These are phyloP conservation scores for Phytophthora colocasiae DNA, from an alignment of 352 stramenopile species.

Conservation along the genomic window DNA sequence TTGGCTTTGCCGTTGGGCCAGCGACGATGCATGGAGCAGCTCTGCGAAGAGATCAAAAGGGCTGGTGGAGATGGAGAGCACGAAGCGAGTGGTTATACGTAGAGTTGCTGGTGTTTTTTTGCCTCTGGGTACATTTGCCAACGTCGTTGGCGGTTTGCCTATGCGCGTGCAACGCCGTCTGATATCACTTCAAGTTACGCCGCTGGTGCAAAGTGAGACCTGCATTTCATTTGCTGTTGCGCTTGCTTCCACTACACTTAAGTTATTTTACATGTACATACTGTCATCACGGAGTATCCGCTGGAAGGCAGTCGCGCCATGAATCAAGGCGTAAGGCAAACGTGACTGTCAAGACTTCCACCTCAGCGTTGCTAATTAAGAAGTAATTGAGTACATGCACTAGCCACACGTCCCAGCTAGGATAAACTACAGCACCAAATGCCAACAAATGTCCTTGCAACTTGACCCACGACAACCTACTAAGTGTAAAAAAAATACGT, in stretches of 20 bases:
- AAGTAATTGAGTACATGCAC: too few relatives aligned
- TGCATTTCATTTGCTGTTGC: too few relatives aligned
- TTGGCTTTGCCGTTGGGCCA: background rate
- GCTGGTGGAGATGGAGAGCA: background rate
- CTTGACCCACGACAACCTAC: conserved; percentile 1
- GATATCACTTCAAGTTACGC: background rate
- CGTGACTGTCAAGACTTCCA: too few relatives aligned
- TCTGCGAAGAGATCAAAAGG: background rate
- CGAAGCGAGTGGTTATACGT: background rate
- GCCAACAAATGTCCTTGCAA: background rate
- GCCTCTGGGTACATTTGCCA: conserved; percentile 3
- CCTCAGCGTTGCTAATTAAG: too few relatives aligned
- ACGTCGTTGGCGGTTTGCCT: background rate
- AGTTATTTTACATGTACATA: too few relatives aligned
- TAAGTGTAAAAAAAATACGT: too few relatives aligned
- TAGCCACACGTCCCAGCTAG: too few relatives aligned
- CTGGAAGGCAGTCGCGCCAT: too few relatives aligned
- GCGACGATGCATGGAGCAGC: conserved; percentile 8
- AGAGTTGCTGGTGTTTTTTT: background rate
- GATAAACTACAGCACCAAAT: too few relatives aligned
- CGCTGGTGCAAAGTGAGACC: background rate
- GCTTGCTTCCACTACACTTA: background rate
- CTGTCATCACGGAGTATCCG: background rate
- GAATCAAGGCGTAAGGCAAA: too few relatives aligned
- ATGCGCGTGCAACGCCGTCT: background rate